These are phyloP conservation scores for Diaporthe sp. DNA, from an alignment of 2,329 filamentous ascomycete species.

Conservation along the genomic window DNA sequence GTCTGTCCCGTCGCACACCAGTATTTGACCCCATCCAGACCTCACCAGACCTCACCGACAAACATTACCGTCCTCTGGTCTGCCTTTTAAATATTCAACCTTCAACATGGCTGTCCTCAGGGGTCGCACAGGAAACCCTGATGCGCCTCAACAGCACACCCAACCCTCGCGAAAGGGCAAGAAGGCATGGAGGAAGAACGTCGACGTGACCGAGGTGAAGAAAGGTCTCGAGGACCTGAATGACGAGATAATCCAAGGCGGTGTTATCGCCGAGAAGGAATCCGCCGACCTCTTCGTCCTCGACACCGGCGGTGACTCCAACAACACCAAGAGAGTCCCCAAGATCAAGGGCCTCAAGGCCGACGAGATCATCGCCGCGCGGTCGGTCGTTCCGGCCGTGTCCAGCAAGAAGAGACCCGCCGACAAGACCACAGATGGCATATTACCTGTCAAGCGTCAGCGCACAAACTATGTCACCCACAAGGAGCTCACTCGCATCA, in stretches of 20 bases:
- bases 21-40: not conserved
- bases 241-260: slow-evolving; percentile 92
- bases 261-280: slow-evolving; percentile 85
- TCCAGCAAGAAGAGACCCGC: slow-evolving; percentile 81
- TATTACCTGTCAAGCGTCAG: slow-evolving; percentile 80
- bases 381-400: slow-evolving; percentile 86
- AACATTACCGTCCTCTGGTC: not conserved
- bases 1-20: not conserved
- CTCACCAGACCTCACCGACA: not conserved
- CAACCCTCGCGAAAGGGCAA: slow-evolving; percentile 97
- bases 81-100: not conserved
- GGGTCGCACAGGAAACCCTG: slow-evolving; percentile 58
- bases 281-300: slow-evolving; percentile 88
- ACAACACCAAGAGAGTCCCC: slow-evolving; percentile 74
- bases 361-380: slow-evolving; percentile 90
- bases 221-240: slow-evolving; percentile 86
- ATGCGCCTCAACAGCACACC: slow-evolving; percentile 83
- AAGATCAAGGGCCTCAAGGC: slow-evolving; percentile 85
- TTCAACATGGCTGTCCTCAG: slow-evolving; percentile 67
- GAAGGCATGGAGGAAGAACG: slow-evolving; percentile 98
- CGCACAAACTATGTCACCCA: slow-evolving; percentile 85
- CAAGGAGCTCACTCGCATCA: slow-evolving; percentile 85
- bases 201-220: slow-evolving; percentile 90
- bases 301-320: slow-evolving; percentile 79
- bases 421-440: slow-evolving; percentile 78